Evolutionary conservation across 768 basidiomycete species (phyloP), one percentile per base, ranked within the genome.

Genomic region (Boletus coccyginus): DNA sequence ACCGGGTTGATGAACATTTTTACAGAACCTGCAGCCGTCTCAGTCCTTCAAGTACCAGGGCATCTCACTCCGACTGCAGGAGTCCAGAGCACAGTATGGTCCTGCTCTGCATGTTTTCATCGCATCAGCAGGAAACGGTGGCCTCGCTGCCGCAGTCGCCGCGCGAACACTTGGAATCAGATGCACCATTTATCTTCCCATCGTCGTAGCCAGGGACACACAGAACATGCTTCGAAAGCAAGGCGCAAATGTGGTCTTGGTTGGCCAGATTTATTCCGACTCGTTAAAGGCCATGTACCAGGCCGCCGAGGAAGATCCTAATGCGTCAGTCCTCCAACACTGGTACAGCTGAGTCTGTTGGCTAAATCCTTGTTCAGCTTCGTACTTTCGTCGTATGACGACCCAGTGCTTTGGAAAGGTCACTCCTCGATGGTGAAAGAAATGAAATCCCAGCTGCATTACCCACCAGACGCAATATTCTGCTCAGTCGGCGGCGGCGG

Each of bases 91-190:
- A 55, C 71, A 66, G 19, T 75, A 81, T 50, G 89, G 90, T 0
- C 66, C 77, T 13, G 65, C 68, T 31, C 74, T 84, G 7, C 90
- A 89, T 67, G 73, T 85, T 42, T 74, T 90, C 42, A 82, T 85
- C 49, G 88, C 90, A 0, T 92, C 90, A 0, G 81, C 86, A 6
- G 90, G 90, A n/a, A 91, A 92, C 64, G 90, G 87, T n/a, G 89
- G 84, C 1, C 73, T 90, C 14, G 90, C 88, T 13, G 80, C 81
- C 0, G 88, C 88, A 16, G 79, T 81, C 58, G 85, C 84, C 21
- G 82, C 88, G 10, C 74, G 78, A 31, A 71, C 65, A 19, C 75
- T 90, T 24, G 71, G 72, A 7, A 73, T 89, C 42, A 74, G 67
- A 63, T 90, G 88, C 66, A 87, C 82, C 7, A 83, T 91, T 3